phyloP scores from a whole-genome alignment of 192 early-diverging fungal genomes.

The Backusella parvicylindrica region DNA sequence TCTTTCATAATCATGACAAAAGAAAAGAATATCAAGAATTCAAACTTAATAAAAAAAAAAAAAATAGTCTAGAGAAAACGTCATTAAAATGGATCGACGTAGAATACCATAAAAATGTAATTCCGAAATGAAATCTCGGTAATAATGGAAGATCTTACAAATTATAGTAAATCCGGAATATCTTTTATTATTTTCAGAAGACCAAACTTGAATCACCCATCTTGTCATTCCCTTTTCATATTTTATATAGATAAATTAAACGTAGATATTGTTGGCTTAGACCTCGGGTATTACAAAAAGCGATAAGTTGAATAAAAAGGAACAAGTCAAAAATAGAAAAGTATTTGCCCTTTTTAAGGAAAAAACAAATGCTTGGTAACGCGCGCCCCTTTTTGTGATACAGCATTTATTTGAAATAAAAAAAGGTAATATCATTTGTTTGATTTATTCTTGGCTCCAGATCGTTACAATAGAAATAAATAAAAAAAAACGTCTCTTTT shows the following conservation, averaged over 20 bases:
- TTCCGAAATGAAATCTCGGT: not conserved
- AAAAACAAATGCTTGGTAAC: not conserved
- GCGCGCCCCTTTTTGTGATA: not conserved
- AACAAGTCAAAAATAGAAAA: not conserved
- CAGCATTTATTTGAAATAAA: not conserved
- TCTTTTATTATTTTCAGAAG: not conserved
- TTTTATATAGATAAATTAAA: not conserved
- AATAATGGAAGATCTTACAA: not conserved
- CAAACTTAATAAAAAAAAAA: not conserved
- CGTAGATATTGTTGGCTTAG: not conserved
- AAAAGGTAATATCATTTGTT: not conserved
- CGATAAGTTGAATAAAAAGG: not conserved
- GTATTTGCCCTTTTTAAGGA: not conserved
- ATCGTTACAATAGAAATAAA: not conserved
- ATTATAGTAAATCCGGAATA: not conserved
- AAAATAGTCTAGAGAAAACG: not conserved
- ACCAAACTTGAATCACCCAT: not conserved
- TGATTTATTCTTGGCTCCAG: not conserved
- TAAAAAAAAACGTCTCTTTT: not conserved
- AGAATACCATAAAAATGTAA: not conserved
- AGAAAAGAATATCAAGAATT: not conserved
- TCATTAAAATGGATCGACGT: not conserved
- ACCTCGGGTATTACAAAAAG: not conserved
- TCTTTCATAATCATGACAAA: not conserved
- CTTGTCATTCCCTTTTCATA: not conserved